A percentile compares a stretch with the other conserved stretches of the same genome.
Conservation (phyloP, 1,284 basidiomycete species). For the Ustilago shanxiensis region DNA sequence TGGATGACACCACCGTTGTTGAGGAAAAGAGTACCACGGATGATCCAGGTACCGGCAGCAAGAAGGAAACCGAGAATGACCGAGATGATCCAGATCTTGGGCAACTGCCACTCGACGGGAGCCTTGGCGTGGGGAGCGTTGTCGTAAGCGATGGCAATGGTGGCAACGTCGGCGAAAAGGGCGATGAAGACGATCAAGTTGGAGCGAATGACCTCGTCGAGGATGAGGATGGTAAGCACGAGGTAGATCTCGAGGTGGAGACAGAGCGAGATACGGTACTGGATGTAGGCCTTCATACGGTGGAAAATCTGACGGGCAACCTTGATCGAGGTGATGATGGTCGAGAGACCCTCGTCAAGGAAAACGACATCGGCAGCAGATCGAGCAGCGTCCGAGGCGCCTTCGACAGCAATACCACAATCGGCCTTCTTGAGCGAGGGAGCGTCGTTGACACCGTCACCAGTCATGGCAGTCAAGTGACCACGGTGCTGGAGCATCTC, state of each 20-base stretch:
- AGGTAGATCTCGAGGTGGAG: slow-evolving; percentile 76
- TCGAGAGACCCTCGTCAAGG: slow-evolving; percentile 73
- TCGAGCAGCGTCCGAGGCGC: slow-evolving; percentile 73
- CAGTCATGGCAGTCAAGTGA: slow-evolving; percentile 75
- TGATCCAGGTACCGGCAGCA: slow-evolving; percentile 74
- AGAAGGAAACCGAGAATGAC: slow-evolving; percentile 72
- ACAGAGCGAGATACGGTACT: slow-evolving; percentile 72
- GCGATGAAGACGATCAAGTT: slow-evolving; percentile 76
- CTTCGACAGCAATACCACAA: slow-evolving; percentile 74
- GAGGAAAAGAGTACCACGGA: slow-evolving; percentile 74
- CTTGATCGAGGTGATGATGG: slow-evolving; percentile 75
- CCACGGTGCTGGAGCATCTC: slow-evolving; percentile 74
- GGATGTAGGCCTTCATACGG: slow-evolving; percentile 74
- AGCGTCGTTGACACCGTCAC: slow-evolving; percentile 72
- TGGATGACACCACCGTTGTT: slow-evolving; percentile 73
- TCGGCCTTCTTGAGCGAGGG: slow-evolving; percentile 73
- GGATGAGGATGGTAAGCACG: slow-evolving; percentile 73
- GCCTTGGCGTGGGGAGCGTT: slow-evolving; percentile 73
- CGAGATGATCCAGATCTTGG: slow-evolving; percentile 75
- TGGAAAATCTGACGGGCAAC: slow-evolving; percentile 76
- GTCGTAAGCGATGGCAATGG: slow-evolving; percentile 75
- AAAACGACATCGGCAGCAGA: slow-evolving; percentile 74
- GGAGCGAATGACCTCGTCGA: slow-evolving; percentile 75
- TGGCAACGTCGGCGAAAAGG: slow-evolving; percentile 74
- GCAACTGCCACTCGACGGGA: slow-evolving; percentile 76